Conservation (phyloP, 306 rosid genomes). For the Hippophae rhamnoides region DNA sequence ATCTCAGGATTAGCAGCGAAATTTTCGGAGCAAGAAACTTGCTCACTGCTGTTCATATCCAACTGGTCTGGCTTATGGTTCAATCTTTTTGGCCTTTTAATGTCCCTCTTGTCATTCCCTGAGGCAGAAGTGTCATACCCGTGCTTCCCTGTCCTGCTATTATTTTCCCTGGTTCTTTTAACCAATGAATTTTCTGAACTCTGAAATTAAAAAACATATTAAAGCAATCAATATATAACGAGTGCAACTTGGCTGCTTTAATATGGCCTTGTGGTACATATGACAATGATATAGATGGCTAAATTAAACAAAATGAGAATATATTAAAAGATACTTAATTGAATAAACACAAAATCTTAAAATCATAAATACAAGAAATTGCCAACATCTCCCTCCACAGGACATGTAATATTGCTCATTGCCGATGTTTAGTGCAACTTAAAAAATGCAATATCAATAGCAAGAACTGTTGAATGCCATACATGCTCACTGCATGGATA, state of each 20-base stretch:
- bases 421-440: background rate
- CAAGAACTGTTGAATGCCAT: slow-evolving; percentile 11
- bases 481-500: slow-evolving; percentile 43
- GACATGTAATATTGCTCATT: background rate
- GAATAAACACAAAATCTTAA: background rate
- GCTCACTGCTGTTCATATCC: slow-evolving; percentile 7
- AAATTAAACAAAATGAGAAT: too few species aligned
- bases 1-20: slow-evolving; percentile 13
- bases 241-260: background rate
- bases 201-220: slow-evolving; percentile 22
- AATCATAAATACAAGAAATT: background rate
- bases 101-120: slow-evolving; percentile 51
- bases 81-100: slow-evolving; percentile 47
- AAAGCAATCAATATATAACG: background rate
- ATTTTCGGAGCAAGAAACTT: slow-evolving; percentile 15
- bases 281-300: too few species aligned
- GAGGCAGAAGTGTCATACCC: slow-evolving; percentile 43
- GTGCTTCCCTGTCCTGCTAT: slow-evolving; percentile 13
- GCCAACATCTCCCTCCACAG: background rate
- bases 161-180: slow-evolving; percentile 26
- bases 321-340: too few species aligned
- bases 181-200: slow-evolving; percentile 33
- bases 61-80: slow-evolving; percentile 10
- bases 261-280: too few species aligned
- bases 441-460: background rate